phyloP scores from a whole-genome alignment of 768 basidiomycete genomes.

The Bullera alba region DNA sequence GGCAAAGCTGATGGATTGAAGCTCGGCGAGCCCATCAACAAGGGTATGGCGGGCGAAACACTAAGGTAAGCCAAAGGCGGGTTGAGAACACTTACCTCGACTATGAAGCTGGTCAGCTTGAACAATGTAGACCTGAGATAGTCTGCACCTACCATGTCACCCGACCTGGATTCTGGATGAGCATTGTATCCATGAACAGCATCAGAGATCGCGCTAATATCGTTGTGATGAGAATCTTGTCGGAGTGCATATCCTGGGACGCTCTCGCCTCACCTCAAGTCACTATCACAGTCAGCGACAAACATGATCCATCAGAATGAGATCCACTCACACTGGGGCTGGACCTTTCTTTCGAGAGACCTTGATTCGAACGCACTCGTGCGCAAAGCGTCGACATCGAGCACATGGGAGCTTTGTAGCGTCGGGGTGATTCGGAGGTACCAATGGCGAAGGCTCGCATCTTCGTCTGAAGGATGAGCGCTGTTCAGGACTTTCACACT shows the following conservation, averaged over 20 bases:
- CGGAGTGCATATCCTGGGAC: background rate
- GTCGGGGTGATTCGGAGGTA: constrained; percentile 31
- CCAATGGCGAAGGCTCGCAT: constrained; percentile 38
- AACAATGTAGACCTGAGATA: background rate
- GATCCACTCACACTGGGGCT: constrained; percentile 25
- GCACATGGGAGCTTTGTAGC: constrained; percentile 34
- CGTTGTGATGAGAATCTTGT: background rate
- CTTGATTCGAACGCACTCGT: constrained; percentile 27
- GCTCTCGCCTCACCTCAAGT: constrained; percentile 7
- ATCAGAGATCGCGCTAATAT: constrained; percentile 28
- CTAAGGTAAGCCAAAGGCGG: too few relatives aligned
- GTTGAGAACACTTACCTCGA: background rate
- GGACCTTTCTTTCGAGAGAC: constrained; percentile 30
- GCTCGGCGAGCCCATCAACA: constrained; percentile 5
- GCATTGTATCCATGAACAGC: constrained; percentile 19
- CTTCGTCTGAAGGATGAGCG: constrained; percentile 20
- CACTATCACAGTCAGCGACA: background rate
- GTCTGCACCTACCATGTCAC: background rate
- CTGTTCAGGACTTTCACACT: background rate
- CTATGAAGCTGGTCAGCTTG: background rate
- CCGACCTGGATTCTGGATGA: background rate
- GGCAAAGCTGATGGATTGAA: constrained; percentile 3
- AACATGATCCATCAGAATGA: constrained; percentile 1
- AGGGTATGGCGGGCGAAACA: constrained; percentile 8
- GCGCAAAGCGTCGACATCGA: constrained; percentile 32